Conservation (phyloP, 1,139 yeast genomes). For the Suhomyces coccinellae region DNA sequence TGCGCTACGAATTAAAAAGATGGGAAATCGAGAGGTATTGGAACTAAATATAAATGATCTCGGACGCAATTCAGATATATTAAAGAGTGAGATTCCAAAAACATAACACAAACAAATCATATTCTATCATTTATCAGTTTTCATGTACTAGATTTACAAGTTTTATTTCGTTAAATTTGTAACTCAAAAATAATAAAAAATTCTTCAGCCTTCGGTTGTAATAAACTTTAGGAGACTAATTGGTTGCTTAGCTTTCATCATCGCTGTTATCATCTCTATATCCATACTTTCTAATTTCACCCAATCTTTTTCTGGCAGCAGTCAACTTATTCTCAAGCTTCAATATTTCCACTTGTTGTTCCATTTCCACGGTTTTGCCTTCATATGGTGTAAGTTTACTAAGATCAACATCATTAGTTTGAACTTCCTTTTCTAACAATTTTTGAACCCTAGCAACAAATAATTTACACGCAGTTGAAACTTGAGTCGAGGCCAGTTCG, state of each 20-base stretch:
- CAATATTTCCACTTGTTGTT: slow-evolving; percentile 87
- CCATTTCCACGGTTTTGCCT: slow-evolving; percentile 87
- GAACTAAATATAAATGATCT: too few relatives aligned
- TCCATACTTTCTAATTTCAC: slow-evolving; percentile 80
- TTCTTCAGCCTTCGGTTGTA: too few relatives aligned
- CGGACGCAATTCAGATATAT: too few relatives aligned
- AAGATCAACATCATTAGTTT: slow-evolving; percentile 57
- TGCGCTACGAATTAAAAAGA: too few relatives aligned
- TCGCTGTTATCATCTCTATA: slow-evolving; percentile 61
- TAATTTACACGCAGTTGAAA: slow-evolving; percentile 70
- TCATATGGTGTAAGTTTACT: slow-evolving; percentile 73
- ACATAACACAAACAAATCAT: too few relatives aligned
- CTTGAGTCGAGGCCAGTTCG: slow-evolving; percentile 69
- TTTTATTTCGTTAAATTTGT: too few relatives aligned
- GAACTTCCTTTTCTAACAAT: slow-evolving; percentile 45
- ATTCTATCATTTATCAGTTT: too few relatives aligned
- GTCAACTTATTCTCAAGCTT: slow-evolving; percentile 74
- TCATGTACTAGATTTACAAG: too few relatives aligned
- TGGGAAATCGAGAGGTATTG: too few relatives aligned
- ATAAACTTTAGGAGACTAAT: too few relatives aligned
- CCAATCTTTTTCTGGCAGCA: slow-evolving; percentile 76
- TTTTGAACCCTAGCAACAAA: slow-evolving; percentile 71
- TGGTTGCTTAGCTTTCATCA: slow-evolving; percentile 33
- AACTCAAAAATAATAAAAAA: too few relatives aligned
- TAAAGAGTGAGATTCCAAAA: too few relatives aligned